Evolutionary conservation across 1,284 basidiomycete species (phyloP), one percentile per base, ranked within the genome.

Genomic region (Ganoderma sinense): DNA sequence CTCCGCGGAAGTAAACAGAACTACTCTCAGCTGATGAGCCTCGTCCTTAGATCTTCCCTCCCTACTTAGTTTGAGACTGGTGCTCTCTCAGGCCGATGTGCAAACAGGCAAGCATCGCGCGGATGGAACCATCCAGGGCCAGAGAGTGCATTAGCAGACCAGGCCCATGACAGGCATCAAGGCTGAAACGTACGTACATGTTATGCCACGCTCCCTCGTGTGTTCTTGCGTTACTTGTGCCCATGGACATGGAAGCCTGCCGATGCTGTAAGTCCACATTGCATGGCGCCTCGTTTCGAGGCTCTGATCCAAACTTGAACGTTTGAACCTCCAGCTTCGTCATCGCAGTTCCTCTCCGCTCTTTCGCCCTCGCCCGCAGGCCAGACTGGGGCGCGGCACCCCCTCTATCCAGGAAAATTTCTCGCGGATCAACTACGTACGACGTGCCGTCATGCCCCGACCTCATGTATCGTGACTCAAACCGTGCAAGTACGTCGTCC

Each of bases 281-380:
- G 58, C 59, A 26, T 61, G 10, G 13, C 33, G n/a, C n/a, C 71
- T 65, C 71, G 61, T 72, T 72, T 29, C 64, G 63, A 68, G 66
- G 68, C 55, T 26, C 66, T 62, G 64, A 66, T 69, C 26, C 58
- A n/a, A 36, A 39, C 8, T 39, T 39, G 36, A 33, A 8, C 26
- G 29, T 33, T 39, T 39, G 36, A 33, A 8, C 26, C 53, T 33
- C 13, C 39, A 60, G 39, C 23, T 61, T 39, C 39, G 59, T 26
- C 23, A 40, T 41, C 6, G 11, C 40, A 13, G 6, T 36, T 29
- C 4, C 18, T 5, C 31, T 39, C 33, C 36, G 18, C 33, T 61
- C 59, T 61, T 40, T 26, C 14, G 11, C 39, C 59, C 56, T n/a
- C 11, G 20, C 36, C 40, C 36, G 4, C 40, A 18, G 11, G 36